These are phyloP conservation scores for Scheffersomyces lignosus DNA, from an alignment of 805 yeast species.

Conservation along the genomic window DNA sequence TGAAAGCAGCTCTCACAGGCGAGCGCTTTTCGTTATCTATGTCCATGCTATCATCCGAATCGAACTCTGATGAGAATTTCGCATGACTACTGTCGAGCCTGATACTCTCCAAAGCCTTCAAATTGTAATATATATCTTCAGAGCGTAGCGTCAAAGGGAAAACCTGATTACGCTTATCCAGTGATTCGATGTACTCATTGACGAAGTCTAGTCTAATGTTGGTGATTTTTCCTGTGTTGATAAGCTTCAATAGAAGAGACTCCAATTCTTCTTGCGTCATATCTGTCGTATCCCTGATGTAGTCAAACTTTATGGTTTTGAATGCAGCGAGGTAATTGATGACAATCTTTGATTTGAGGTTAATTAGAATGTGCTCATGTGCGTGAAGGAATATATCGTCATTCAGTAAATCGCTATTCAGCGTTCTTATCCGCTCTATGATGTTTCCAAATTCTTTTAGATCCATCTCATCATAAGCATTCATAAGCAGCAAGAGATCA, in stretches of 20 bases:
- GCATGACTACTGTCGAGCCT: not conserved
- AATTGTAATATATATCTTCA: slow-evolving; percentile 22
- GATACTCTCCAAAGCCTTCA: slow-evolving; percentile 6
- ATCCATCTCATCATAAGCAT: slow-evolving; percentile 31
- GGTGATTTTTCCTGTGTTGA: slow-evolving; percentile 28
- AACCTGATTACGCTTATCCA: slow-evolving; percentile 3
- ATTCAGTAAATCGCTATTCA: slow-evolving; percentile 22
- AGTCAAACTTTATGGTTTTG: slow-evolving; percentile 27
- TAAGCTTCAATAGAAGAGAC: slow-evolving; percentile 24
- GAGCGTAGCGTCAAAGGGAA: slow-evolving; percentile 21
- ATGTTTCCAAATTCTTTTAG: slow-evolving; percentile 18
- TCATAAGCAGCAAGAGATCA: slow-evolving; percentile 26
- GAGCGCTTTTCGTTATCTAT: slow-evolving; percentile 13
- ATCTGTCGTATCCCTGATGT: slow-evolving; percentile 19
- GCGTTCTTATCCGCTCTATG: slow-evolving; percentile 14
- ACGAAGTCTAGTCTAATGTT: slow-evolving; percentile 30
- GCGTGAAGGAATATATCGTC: slow-evolving; percentile 35
- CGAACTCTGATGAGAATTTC: no score
- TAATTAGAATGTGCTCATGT: slow-evolving; percentile 21
- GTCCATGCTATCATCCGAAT: slow-evolving; percentile 12
- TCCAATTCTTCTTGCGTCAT: slow-evolving; percentile 25
- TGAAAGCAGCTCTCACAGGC: no score
- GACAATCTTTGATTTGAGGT: slow-evolving; percentile 32
- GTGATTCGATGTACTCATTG: slow-evolving; percentile 17
- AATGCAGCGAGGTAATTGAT: slow-evolving; percentile 32